Base-by-base conservation (phyloP, 2,329 filamentous ascomycete species). In the Microcyclosporella mali region DNA sequence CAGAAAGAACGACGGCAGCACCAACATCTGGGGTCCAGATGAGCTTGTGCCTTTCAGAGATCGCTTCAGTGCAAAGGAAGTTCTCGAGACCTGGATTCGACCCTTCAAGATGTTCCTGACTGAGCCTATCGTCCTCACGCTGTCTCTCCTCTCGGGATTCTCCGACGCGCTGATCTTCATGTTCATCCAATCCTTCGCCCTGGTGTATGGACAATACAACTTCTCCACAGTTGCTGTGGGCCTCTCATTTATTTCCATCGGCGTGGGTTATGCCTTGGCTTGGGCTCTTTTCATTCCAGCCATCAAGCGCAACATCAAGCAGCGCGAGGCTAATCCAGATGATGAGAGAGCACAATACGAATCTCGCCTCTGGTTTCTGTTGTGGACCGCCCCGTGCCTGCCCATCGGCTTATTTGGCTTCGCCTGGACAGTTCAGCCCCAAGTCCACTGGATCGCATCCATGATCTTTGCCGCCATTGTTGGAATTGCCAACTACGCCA, bases 141-240 rank as follows among this genome's bases (percentile, higher is more conserved):
- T 87, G 6, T 87, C 84, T 1, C 73, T 87, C 0, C 78, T 88
- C 2, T 84, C 79, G 3, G 83, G 84, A 31, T 88, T 88, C 70
- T 81, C 78, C 10, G 84, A 87, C 45, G 82, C 82, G 8, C 74
- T 88, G 4, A 86, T 88, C 64, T 88, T 88, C 70, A 86, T 86
- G 75, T 86, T 85, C 64, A 79, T 88, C 48, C 82, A 88, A 61
- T 85, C 81, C 0, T 88, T 85, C 55, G 63, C 70, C 0, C 69
- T 86, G 2, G 83, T 88, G 2, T 87, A 85, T 59, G 21, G 21
- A 9, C 79, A 85, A 56, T 88, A 81, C 81, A 57, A 66, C 34
- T 88, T 87, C 55, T 64, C 63, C n/a, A 72, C 74, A 4, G 65
- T 81, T 2, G 64, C 73, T 12, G 61, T 81, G 1, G 81, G 81